Conservation (phyloP, 345 rosid genomes). For the Anastatica hierochuntica region DNA sequence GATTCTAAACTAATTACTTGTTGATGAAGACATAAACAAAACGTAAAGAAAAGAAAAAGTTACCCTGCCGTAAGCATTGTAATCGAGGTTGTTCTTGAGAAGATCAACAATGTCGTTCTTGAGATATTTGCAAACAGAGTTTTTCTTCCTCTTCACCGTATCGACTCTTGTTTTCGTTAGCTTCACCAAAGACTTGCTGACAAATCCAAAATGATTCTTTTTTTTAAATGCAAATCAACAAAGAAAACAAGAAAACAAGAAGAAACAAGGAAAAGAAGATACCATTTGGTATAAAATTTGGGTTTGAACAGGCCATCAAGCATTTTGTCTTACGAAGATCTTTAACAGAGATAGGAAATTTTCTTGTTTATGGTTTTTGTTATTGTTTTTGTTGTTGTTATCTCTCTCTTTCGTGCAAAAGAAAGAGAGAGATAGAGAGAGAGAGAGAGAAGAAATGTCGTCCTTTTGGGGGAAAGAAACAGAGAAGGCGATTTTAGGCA, state of each 20-base stretch:
- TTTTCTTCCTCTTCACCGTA: conserved; percentile 59
- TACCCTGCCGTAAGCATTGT: conserved; percentile 83
- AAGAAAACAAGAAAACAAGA: neutral
- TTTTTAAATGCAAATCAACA: neutral
- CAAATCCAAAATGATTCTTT: neutral
- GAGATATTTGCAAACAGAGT: conserved; percentile 45
- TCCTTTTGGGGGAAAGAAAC: conserved; percentile 2
- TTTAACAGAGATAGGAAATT: neutral
- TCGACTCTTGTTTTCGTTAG: conserved; percentile 55
- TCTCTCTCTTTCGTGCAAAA: conserved; percentile 26
- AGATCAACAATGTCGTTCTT: conserved; percentile 84
- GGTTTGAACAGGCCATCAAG: conserved; percentile 21
- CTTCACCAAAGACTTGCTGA: conserved; percentile 56
- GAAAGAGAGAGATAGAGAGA: conserved; percentile 23
- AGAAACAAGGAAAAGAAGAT: neutral
- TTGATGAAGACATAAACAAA: neutral
- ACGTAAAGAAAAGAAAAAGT: neutral
- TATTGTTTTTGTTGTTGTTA: neutral
- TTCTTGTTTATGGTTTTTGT: neutral
- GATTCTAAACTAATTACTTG: neutral
- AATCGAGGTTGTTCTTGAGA: conserved; percentile 44
- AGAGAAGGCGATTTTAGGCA: neutral
- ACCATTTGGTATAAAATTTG: conserved; percentile 27
- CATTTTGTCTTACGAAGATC: neutral
- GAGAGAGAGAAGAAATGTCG: conserved; percentile 6